These are phyloP conservation scores for Colletotrichum caudatum DNA, from an alignment of 2,329 filamentous ascomycete species.

Conservation along the genomic window DNA sequence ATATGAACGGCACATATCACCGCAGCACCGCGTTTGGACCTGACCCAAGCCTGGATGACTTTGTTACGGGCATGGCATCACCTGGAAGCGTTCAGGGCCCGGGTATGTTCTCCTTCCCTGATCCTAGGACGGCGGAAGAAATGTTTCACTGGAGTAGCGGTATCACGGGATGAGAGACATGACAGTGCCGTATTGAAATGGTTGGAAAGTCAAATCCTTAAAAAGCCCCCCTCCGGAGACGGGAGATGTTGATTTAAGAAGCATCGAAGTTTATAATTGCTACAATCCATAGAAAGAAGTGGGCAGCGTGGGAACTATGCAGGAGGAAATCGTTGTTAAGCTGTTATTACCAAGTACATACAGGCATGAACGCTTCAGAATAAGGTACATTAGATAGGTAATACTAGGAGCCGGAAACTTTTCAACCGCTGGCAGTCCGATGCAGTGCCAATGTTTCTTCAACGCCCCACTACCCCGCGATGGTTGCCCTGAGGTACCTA, in stretches of 20 bases:
- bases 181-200: not conserved
- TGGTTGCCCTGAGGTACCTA: slow-evolving; percentile 20
- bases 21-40: slow-evolving; percentile 1
- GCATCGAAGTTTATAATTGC: too few relatives aligned
- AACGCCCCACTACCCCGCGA: slow-evolving; percentile 41
- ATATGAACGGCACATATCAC: slow-evolving; percentile 3
- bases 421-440: not conserved
- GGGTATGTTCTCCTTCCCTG: slow-evolving; percentile 18
- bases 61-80: slow-evolving; percentile 28
- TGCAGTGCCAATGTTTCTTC: slow-evolving; percentile 23
- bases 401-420: not conserved
- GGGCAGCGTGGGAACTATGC: not conserved
- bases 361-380: not conserved
- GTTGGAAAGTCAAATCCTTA: not conserved
- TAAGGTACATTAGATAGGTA: not conserved
- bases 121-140: slow-evolving; percentile 20
- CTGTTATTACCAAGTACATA: not conserved
- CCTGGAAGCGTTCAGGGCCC: not conserved
- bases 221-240: too few relatives aligned
- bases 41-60: slow-evolving; percentile 18
- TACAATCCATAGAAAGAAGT: not conserved
- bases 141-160: slow-evolving; percentile 30
- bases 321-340: not conserved
- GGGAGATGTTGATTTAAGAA: not conserved
- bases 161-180: slow-evolving; percentile 5